phyloP scores from a whole-genome alignment of 495 filamentous ascomycete species.

The Daldinia bambusicola region DNA sequence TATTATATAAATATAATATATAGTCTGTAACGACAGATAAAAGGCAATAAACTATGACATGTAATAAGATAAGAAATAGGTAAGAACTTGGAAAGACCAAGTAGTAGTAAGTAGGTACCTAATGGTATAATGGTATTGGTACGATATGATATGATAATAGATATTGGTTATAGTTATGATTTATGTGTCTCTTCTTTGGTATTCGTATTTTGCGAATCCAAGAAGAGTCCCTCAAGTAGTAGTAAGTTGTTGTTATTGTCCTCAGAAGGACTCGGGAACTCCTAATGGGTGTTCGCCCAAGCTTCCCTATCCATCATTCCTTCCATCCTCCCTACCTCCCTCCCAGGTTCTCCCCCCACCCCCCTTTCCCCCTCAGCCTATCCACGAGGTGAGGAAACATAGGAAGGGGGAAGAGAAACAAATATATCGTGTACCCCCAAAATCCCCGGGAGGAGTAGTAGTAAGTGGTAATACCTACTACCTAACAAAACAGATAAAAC shows the following conservation, averaged over 20 bases:
- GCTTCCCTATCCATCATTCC: no score
- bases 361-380: conserved; percentile 12
- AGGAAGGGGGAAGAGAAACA: not conserved
- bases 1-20: not conserved
- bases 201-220: not conserved
- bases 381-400: conserved; percentile 8
- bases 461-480: no score
- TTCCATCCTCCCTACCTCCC: not conserved
- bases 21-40: conserved; percentile 19
- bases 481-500: no score
- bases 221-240: conserved; percentile 7
- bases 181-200: not conserved
- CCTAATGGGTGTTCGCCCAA: not conserved
- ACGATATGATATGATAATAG: conserved; percentile 6
- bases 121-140: conserved; percentile 5
- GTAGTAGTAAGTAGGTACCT: not conserved
- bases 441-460: not conserved
- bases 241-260: not conserved
- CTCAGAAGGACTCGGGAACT: conserved; percentile 20
- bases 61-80: conserved; percentile 11
- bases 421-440: not conserved
- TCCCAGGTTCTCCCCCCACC: conserved; percentile 19
- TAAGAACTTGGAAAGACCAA: not conserved
- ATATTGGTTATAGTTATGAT: not conserved
- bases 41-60: conserved; percentile 9